Conservation (phyloP, 129 eudicot species). For the Deinandra increscens region DNA sequence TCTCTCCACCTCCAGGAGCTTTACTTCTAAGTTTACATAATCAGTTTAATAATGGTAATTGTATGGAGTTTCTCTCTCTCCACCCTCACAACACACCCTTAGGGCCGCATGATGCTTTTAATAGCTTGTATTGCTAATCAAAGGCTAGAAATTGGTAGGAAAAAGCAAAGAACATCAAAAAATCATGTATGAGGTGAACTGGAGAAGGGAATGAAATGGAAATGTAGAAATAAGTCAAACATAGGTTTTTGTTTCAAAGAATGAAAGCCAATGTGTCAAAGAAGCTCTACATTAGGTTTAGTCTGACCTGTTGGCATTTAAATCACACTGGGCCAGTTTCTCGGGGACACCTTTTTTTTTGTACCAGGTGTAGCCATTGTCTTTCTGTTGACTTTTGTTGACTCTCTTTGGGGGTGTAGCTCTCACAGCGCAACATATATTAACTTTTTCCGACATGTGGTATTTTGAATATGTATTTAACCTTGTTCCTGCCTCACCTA, state of each 20-base stretch:
- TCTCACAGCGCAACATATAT: background rate
- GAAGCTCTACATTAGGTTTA: background rate
- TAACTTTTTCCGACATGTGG: background rate
- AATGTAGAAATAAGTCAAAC: conserved; percentile 8
- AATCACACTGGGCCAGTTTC: background rate
- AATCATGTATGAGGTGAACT: background rate
- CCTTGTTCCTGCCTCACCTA: background rate
- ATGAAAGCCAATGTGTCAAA: background rate
- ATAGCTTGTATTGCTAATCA: background rate
- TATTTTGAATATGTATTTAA: background rate
- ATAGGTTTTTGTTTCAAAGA: background rate
- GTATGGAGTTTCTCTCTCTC: too few species aligned
- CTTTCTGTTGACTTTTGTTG: background rate
- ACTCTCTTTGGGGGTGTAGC: background rate
- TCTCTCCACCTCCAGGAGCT: background rate
- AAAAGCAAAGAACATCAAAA: background rate
- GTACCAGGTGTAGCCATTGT: background rate
- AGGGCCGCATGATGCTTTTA: background rate
- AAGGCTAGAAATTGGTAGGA: background rate
- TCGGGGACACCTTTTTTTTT: background rate
- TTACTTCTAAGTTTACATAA: background rate
- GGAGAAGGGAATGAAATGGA: background rate
- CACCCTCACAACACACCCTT: too few species aligned
- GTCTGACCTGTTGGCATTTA: background rate
- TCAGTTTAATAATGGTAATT: background rate